phyloP scores from a whole-genome alignment of 805 yeast species.

The Yarrowia deformans region DNA sequence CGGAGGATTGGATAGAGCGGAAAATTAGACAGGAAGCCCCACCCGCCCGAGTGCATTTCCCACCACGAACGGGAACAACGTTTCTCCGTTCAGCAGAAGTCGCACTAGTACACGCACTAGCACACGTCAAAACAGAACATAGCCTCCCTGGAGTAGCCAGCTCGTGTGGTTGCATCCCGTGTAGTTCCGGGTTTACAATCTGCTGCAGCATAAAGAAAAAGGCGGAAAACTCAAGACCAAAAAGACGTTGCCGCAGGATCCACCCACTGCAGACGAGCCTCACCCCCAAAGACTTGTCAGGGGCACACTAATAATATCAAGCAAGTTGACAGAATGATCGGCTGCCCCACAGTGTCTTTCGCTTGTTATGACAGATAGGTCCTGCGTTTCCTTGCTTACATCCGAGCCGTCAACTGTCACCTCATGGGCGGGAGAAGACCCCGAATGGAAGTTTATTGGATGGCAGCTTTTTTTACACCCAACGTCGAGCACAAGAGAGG shows the following conservation, averaged over 20 bases:
- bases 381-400: constrained; percentile 13
- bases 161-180: constrained; percentile 33
- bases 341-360: constrained; percentile 20
- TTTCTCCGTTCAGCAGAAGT: no score
- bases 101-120: background rate
- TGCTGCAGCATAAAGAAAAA: background rate
- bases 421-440: constrained; percentile 24
- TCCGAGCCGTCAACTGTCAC: constrained; percentile 21
- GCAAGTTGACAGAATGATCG: constrained; percentile 16
- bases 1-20: no score
- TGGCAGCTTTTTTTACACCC: background rate
- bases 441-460: constrained; percentile 3
- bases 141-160: constrained; percentile 26
- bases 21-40: no score
- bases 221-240: background rate
- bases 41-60: no score
- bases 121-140: constrained; percentile 18
- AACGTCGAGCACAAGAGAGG: background rate
- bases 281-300: constrained; percentile 5
- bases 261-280: constrained; percentile 10
- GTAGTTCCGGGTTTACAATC: background rate
- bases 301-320: constrained; percentile 17
- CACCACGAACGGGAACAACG: no score
- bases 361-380: constrained; percentile 10
- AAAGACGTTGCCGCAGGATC: constrained; percentile 17